Percentiles rank a stretch among this genome's conserved stretches.
phyloP scores from a whole-genome alignment of 352 stramenopile species.

The Phytophthora colocasiae region DNA sequence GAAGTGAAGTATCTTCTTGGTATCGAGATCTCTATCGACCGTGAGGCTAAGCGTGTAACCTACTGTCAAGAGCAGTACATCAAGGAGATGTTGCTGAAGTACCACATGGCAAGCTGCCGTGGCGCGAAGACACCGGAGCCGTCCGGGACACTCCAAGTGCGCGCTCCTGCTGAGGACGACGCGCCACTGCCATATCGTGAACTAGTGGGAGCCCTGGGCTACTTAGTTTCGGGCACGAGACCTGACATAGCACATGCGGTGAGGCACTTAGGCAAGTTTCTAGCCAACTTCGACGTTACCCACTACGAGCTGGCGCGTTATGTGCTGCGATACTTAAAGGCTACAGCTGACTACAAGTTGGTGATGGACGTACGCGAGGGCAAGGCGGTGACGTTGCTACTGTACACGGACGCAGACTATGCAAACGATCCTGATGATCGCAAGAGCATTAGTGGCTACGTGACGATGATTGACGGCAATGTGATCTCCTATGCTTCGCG shows the following conservation, averaged over 20 bases:
- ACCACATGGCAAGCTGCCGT: slow-evolving; percentile 13
- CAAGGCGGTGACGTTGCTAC: too few relatives aligned
- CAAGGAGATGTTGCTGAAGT: background rate
- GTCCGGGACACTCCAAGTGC: too few relatives aligned
- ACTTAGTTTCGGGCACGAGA: slow-evolving; percentile 4
- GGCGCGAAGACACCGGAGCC: slow-evolving; percentile 2
- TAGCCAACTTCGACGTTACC: background rate
- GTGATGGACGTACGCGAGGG: too few relatives aligned
- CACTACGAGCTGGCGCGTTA: too few relatives aligned
- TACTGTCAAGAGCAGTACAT: slow-evolving; percentile 2
- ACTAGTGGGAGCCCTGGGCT: slow-evolving; percentile 17
- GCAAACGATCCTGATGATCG: slow-evolving; percentile 29
- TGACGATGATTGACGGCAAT: slow-evolving; percentile 29
- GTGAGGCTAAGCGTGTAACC: background rate
- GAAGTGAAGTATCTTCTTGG: slow-evolving; percentile 5
- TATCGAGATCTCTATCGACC: slow-evolving; percentile 12
- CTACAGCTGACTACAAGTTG: too few relatives aligned
- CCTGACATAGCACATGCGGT: too few relatives aligned
- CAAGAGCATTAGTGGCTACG: slow-evolving; percentile 35
- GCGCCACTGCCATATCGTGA: slow-evolving; percentile 1
- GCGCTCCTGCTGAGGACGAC: slow-evolving; percentile 2
- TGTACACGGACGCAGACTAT: slow-evolving; percentile 36
- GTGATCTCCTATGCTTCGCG: slow-evolving; percentile 29
- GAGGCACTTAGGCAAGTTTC: slow-evolving; percentile 6
- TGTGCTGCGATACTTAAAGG: too few relatives aligned